Base-by-base conservation (phyloP, 1,284 basidiomycete species). In the Puccinia polysora region DNA sequence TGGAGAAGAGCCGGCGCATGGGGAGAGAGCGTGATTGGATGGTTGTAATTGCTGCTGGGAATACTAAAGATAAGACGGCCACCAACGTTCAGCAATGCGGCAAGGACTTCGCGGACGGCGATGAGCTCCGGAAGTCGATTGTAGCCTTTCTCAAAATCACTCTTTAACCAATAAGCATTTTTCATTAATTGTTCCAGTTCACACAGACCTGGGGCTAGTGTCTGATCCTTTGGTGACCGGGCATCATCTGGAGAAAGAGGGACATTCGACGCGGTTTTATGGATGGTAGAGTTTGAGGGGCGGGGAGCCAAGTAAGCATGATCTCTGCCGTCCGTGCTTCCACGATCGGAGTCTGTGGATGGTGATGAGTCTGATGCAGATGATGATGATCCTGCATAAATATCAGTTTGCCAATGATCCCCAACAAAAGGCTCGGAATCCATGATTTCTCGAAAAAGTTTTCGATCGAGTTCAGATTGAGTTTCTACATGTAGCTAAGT, bases 371-470 rank as follows among this genome's bases (percentile, higher is more conserved):
- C 52, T 23, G 52, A 56, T 32, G 40, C 20, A 28, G 65, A 67
- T 5, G 65, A 67, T 38, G 65, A 67, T n/a, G 65, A 67, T n/a
- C 65, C 65, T 15, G 65, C 65, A 30, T 67, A 67, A 23, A 67
- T 56, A 23, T 67, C 65, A 2, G 65, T 67, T 56, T 67, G 65
- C 65, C 65, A 67, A 32, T 67, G 65, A 32, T 67, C 65, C 8
- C 65, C 65, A 2, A 55, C 40, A 6, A 67, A 28, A 40, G 65
- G 65, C n/a, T 67, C 65, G 10, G 50, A 23, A 10, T 45, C 36
- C 12, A 67, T 67, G 52, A 67, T 67, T 7, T 14, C 20, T 25
- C 28, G 52, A 53, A 55, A 67, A 10, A 67, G 65, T 28, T 56
- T 56, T 3, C 1, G 15, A 30, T 67, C 53, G 4, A 56, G 6